These are phyloP conservation scores for Sphaerosporella brunnea DNA, from an alignment of 495 filamentous ascomycete genomes.

Conservation along the genomic window DNA sequence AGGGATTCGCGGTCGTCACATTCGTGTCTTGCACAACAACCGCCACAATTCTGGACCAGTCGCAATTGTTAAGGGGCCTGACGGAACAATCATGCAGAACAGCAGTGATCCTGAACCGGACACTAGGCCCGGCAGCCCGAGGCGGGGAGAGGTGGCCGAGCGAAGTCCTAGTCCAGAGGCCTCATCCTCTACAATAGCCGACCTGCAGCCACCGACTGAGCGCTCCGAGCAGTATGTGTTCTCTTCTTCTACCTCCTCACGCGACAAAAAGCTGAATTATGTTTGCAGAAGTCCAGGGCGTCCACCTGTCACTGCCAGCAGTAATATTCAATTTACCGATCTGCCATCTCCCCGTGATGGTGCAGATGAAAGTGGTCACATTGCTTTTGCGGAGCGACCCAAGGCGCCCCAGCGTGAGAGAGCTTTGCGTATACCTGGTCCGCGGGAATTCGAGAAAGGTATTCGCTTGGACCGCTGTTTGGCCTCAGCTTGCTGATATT, in stretches of 20 bases:
- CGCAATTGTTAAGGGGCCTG: not conserved
- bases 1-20: slow-evolving; percentile 41
- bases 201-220: not conserved
- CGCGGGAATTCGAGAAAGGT: slow-evolving; percentile 24
- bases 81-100: not conserved
- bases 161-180: no score
- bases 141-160: no score
- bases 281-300: no score
- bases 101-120: not conserved
- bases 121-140: not conserved
- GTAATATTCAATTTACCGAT: slow-evolving; percentile 14
- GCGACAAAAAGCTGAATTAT: no score
- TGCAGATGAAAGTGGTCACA: slow-evolving; percentile 7
- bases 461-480: not conserved
- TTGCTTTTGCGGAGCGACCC: slow-evolving; percentile 17
- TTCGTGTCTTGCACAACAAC: slow-evolving; percentile 39
- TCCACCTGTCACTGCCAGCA: not conserved
- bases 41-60: not conserved
- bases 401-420: slow-evolving; percentile 8
- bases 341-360: slow-evolving; percentile 9
- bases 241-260: no score
- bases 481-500: not conserved
- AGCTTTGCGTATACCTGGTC: slow-evolving; percentile 23
- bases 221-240: not conserved
- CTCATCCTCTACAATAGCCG: slow-evolving; percentile 2